phyloP scores from a whole-genome alignment of 1,139 yeast genomes.

The Taphrina deformans region DNA sequence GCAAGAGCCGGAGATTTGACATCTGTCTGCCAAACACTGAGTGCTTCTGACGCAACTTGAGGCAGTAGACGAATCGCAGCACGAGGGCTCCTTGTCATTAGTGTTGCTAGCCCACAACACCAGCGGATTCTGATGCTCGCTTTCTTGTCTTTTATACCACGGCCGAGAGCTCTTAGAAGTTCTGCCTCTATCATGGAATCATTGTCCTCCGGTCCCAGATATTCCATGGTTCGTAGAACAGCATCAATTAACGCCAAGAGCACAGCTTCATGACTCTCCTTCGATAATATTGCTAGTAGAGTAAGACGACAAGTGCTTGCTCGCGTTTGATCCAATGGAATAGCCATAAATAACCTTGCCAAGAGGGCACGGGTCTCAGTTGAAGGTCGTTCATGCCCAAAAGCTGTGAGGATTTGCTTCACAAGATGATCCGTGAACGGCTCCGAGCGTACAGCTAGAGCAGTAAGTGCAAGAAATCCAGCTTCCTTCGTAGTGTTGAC shows the following conservation, averaged over 20 bases:
- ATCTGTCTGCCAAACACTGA: constrained; percentile 14
- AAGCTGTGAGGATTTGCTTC: constrained; percentile 49
- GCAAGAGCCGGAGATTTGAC: constrained; percentile 36
- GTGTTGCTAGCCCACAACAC: constrained; percentile 48
- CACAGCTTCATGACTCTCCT: constrained; percentile 74
- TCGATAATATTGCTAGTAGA: constrained; percentile 57
- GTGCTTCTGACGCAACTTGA: constrained; percentile 38
- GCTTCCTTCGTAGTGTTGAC: constrained; percentile 63
- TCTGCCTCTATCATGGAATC: constrained; percentile 38
- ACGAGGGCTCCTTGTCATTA: constrained; percentile 45
- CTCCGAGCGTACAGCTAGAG: constrained; percentile 34
- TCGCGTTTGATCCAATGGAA: constrained; percentile 43
- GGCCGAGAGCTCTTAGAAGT: constrained; percentile 48
- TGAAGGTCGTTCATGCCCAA: constrained; percentile 50
- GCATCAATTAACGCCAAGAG: constrained; percentile 56
- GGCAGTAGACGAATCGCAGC: not conserved
- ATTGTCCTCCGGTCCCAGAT: constrained; percentile 35
- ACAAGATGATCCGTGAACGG: constrained; percentile 53
- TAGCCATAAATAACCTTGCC: constrained; percentile 50
- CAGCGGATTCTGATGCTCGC: constrained; percentile 64
- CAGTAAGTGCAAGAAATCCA: constrained; percentile 52
- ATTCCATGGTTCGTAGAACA: constrained; percentile 50
- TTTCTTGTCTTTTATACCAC: constrained; percentile 69
- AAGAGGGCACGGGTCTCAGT: constrained; percentile 64
- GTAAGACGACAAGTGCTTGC: constrained; percentile 40